phyloP scores from a whole-genome alignment of 345 rosid genomes.

The Rhodamnia rubescens region DNA sequence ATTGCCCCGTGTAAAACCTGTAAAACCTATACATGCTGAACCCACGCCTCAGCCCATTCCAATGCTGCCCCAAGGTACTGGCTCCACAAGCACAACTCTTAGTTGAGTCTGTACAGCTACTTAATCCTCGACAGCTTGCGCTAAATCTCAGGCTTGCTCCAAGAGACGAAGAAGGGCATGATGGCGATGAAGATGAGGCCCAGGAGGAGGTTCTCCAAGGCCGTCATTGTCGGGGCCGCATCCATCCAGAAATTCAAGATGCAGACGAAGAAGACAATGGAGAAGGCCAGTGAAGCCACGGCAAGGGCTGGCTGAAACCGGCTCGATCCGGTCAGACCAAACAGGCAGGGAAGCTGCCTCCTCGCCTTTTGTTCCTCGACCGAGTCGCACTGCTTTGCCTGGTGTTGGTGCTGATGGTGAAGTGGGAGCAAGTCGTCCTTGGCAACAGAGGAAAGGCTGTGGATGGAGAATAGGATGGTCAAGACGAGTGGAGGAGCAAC shows the following conservation, averaged over 20 bases:
- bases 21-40: conserved; percentile 58
- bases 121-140: conserved; percentile 30
- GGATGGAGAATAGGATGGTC: conserved; percentile 75
- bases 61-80: conserved; percentile 74
- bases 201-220: conserved; percentile 73
- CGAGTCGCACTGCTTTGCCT: neutral
- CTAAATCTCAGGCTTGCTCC: conserved; percentile 49
- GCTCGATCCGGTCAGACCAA: conserved; percentile 28
- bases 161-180: conserved; percentile 64
- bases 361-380: conserved; percentile 13
- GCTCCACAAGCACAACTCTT: conserved; percentile 95
- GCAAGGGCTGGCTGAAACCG: conserved; percentile 46
- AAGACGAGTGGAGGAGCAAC: conserved; percentile 76
- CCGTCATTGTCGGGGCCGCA: conserved; percentile 26
- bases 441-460: conserved; percentile 56
- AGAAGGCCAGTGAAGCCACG: conserved; percentile 42
- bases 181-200: conserved; percentile 66
- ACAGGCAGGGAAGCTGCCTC: conserved; percentile 16
- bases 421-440: conserved; percentile 38
- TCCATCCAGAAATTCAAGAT: conserved; percentile 40
- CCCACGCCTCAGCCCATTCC: conserved; percentile 76
- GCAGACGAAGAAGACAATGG: conserved; percentile 32
- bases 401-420: conserved; percentile 9
- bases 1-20: conserved; percentile 60
- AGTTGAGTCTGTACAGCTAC: conserved; percentile 31